Percentiles rank a stretch among this genome's conserved stretches.
Conservation (phyloP, 192 early-diverging fungal species). For the Mortierella hygrophila region DNA sequence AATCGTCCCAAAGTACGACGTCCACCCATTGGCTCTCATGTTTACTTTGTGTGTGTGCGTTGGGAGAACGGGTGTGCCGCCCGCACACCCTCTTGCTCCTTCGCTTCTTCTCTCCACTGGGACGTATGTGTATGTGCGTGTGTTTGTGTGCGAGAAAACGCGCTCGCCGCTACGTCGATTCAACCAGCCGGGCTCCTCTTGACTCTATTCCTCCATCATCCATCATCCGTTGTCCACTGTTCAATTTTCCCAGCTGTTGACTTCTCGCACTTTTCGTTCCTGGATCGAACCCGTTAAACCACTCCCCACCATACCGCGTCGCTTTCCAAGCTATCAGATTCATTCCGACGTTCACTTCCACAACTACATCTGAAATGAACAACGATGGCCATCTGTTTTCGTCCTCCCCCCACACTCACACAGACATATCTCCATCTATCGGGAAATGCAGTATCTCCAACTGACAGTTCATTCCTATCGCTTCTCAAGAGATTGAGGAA, state of each 20-base stretch:
- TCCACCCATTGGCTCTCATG: slow-evolving; percentile 2
- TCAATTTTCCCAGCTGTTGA: background rate
- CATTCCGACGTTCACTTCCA: background rate
- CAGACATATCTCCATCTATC: background rate
- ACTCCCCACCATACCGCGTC: background rate
- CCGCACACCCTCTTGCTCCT: background rate
- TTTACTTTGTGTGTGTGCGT: background rate
- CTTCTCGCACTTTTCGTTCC: too few relatives aligned
- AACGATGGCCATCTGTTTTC: background rate
- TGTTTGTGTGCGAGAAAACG: background rate
- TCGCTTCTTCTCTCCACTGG: background rate
- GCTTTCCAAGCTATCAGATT: background rate
- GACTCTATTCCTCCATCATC: background rate
- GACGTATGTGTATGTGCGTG: background rate
- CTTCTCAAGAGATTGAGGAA: background rate
- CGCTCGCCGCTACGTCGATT: background rate
- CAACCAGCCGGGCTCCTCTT: background rate
- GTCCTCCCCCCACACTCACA: background rate
- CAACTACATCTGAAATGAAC: background rate
- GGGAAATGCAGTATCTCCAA: background rate
- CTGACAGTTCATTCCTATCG: background rate
- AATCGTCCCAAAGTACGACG: background rate
- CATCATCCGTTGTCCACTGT: too few relatives aligned
- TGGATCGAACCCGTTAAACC: background rate
- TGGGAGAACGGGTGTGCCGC: background rate